Evolutionary conservation across 2,329 filamentous ascomycete species (phyloP).

Genomic region (Penicillium sp.): DNA sequence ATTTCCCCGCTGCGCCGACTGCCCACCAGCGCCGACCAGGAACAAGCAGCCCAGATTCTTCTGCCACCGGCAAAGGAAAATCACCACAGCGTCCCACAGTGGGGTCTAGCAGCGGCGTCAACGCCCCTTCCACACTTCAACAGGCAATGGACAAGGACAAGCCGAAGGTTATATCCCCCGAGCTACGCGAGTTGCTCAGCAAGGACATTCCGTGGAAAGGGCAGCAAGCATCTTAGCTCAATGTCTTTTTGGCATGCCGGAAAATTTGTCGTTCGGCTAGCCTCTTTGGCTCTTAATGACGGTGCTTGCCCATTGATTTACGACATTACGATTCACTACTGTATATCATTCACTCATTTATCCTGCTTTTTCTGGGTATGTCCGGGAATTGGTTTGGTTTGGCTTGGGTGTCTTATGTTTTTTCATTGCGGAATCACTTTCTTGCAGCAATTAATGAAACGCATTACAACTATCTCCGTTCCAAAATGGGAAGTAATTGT

Average conservation of each 20-base stretch:
- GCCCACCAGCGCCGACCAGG: conserved; percentile 50
- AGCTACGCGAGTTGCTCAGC: conserved; percentile 61
- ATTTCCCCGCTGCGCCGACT: conserved; percentile 65
- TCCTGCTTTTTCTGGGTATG: neutral
- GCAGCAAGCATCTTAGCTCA: conserved; percentile 11
- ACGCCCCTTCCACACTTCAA: conserved; percentile 18
- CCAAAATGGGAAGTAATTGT: neutral
- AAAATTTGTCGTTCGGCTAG: neutral
- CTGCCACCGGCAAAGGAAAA: conserved; percentile 32
- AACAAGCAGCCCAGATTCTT: conserved; percentile 7
- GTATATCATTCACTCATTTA: neutral
- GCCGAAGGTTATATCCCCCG: conserved; percentile 60
- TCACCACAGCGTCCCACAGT: conserved; percentile 22
- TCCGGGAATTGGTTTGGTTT: neutral
- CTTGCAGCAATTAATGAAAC: neutral
- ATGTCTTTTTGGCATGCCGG: neutral
- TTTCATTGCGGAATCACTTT: neutral
- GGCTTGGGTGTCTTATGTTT: neutral
- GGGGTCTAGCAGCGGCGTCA: conserved; percentile 28
- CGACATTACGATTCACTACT: neutral
- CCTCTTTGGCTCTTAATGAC: neutral
- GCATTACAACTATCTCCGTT: neutral
- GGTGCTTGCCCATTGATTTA: neutral
- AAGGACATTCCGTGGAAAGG: conserved; percentile 54
- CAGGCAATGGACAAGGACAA: conserved; percentile 26